A percentile compares a stretch with the other conserved stretches of the same genome.
Evolutionary conservation across 495 filamentous ascomycete genomes (phyloP).

Genomic region (Annulohypoxylon bovei): DNA sequence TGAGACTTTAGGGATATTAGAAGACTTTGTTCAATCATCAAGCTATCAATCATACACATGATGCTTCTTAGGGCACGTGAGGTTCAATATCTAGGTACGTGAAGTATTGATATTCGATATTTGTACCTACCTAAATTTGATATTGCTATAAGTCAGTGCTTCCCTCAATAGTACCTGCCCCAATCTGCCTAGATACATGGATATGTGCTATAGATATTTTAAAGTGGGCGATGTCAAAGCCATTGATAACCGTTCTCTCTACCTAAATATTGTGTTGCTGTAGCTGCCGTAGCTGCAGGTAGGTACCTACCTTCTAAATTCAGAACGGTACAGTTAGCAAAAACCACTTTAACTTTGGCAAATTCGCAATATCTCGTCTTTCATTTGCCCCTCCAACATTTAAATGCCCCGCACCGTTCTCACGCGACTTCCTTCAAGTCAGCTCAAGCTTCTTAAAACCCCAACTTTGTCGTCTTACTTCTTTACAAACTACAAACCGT

Average conservation of each 20-base stretch:
- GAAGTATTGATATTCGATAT: neutral
- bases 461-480: constrained; percentile 9
- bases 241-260: constrained; percentile 38
- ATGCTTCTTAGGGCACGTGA: too few species aligned
- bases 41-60: too few species aligned
- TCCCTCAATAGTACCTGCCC: constrained; percentile 4
- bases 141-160: neutral
- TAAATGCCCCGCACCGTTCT: constrained; percentile 55
- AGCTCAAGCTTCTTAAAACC: constrained; percentile 33
- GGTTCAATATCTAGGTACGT: neutral
- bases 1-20: neutral
- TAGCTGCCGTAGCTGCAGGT: neutral
- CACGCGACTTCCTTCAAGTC: constrained; percentile 45
- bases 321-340: constrained; percentile 4
- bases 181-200: constrained; percentile 4
- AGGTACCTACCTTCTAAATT: constrained; percentile 42
- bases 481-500: neutral
- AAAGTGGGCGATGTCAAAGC: constrained; percentile 28
- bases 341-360: constrained; percentile 8
- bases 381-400: constrained; percentile 28
- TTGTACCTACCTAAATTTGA: neutral
- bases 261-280: constrained; percentile 4
- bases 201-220: neutral
- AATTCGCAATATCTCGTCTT: constrained; percentile 33
- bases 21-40: neutral